Percentiles rank a stretch among this genome's conserved stretches.
Evolutionary conservation across 169 alveolate genomes (phyloP).

Genomic region (Amoebophrya sp.): DNA sequence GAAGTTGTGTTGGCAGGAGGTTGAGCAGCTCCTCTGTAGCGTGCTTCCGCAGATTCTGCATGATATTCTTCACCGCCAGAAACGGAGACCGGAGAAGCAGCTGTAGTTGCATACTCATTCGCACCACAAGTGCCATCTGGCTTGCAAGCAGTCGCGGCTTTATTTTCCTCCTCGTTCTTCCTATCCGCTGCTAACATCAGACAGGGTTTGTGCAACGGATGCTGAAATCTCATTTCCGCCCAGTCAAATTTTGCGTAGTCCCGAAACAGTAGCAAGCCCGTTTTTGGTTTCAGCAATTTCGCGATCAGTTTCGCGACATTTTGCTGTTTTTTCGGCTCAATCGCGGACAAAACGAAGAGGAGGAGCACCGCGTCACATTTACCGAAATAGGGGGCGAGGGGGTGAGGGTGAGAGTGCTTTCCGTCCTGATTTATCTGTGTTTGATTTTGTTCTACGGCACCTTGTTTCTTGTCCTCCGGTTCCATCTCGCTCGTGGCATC

Average conservation of each 20-base stretch:
- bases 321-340: background rate
- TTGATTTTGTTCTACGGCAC: no score
- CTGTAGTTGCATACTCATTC: no score
- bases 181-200: background rate
- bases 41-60: no score
- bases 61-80: no score
- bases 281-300: background rate
- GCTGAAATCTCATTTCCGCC: background rate
- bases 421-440: background rate
- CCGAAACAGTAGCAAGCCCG: background rate
- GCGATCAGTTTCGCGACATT: background rate
- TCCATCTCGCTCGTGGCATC: no score
- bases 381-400: background rate
- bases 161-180: no score
- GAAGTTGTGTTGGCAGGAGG: no score
- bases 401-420: background rate
- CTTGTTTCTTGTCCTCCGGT: no score
- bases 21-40: no score
- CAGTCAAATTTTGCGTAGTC: background rate
- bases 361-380: background rate
- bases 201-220: background rate
- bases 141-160: no score
- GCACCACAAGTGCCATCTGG: no score
- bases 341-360: background rate
- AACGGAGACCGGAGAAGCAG: no score